phyloP scores from a whole-genome alignment of 78 protist species.

The Dictyostelium intermedium region DNA sequence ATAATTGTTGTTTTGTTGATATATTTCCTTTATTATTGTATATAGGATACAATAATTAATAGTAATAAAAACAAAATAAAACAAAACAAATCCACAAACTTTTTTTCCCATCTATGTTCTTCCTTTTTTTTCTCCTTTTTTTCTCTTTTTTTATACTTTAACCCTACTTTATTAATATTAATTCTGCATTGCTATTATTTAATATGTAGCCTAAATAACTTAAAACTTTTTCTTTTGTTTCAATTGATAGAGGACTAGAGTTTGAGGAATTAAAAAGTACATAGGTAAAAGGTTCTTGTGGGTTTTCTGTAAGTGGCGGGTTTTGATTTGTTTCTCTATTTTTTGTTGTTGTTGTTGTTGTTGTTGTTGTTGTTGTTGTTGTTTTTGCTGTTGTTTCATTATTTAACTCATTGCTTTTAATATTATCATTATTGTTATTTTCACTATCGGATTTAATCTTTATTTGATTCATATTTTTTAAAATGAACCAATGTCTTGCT shows the following conservation, averaged over 20 bases:
- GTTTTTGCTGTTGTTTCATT: neutral
- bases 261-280: constrained; percentile 10
- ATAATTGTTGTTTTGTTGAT: neutral
- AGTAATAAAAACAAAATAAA: neutral
- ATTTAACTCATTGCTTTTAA: too few relatives aligned
- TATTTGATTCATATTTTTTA: constrained; percentile 34
- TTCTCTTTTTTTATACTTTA: neutral
- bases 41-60: neutral
- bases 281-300: neutral
- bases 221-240: neutral
- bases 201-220: neutral
- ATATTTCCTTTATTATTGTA: neutral
- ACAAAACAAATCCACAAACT: neutral
- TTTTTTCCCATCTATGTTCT: neutral
- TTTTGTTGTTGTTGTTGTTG: neutral
- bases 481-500: constrained; percentile 53
- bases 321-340: neutral
- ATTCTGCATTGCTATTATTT: neutral
- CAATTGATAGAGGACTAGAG: neutral
- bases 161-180: constrained; percentile 2
- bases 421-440: neutral
- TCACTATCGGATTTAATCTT: neutral
- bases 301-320: neutral
- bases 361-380: neutral
- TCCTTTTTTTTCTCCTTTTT: too few relatives aligned